phyloP scores from a whole-genome alignment of 768 basidiomycete species.

The Pisolithus tinctorius region DNA sequence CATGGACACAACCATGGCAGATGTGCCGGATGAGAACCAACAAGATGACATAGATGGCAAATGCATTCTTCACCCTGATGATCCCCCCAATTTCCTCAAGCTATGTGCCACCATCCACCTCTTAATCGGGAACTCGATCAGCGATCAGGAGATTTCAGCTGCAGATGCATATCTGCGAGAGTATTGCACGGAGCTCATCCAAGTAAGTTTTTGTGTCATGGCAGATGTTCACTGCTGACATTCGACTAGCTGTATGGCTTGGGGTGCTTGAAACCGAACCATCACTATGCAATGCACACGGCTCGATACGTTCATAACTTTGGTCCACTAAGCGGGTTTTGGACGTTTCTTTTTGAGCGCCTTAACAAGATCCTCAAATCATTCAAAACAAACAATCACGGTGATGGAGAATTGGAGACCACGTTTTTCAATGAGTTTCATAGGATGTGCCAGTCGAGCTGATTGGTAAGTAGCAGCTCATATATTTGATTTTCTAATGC shows the following conservation, averaged over 20 bases:
- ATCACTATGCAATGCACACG: conserved; percentile 1
- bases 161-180: neutral
- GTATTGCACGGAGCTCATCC: neutral
- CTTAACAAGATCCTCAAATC: neutral
- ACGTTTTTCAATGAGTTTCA: conserved; percentile 4
- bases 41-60: too few relatives aligned
- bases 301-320: too few relatives aligned
- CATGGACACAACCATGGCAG: neutral
- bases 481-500: too few relatives aligned
- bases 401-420: conserved; percentile 23
- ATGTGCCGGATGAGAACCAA: neutral
- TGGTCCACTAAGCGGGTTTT: too few relatives aligned
- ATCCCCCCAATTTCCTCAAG: too few relatives aligned
- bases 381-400: conserved; percentile 28
- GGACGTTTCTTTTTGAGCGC: too few relatives aligned
- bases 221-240: neutral
- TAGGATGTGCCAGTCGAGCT: too few relatives aligned
- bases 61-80: too few relatives aligned
- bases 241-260: neutral
- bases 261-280: neutral
- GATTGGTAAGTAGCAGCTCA: too few relatives aligned
- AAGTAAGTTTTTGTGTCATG: too few relatives aligned
- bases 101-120: neutral
- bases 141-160: neutral
- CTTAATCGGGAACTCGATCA: neutral